Evolutionary conservation across 352 stramenopile species (phyloP).

Genomic region (Thalassiosira livingstoniorum): DNA sequence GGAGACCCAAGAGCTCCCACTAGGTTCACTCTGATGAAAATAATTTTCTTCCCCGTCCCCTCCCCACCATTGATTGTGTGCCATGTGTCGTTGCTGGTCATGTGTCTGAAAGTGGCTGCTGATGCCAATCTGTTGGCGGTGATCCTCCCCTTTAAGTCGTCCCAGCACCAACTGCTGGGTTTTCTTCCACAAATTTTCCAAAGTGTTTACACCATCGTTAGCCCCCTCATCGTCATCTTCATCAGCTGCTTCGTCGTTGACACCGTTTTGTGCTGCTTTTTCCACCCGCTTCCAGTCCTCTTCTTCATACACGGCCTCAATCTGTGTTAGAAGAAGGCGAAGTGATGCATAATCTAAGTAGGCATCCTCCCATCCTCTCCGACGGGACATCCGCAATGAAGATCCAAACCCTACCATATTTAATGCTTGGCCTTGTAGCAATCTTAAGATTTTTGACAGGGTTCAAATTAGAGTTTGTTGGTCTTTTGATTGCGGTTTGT

Average conservation of each 20-base stretch:
- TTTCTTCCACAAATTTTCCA: constrained; percentile 7
- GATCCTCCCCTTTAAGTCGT: background rate
- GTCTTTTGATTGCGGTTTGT: no score
- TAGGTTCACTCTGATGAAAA: background rate
- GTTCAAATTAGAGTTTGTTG: no score
- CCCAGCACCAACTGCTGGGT: background rate
- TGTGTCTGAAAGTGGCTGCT: background rate
- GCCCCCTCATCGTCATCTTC: constrained; percentile 10
- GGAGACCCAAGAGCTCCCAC: background rate
- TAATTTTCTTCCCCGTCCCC: no score
- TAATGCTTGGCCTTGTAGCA: no score
- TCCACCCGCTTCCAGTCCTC: constrained; percentile 48
- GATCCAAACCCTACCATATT: constrained; percentile 83
- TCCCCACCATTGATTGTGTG: no score
- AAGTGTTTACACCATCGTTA: constrained; percentile 1
- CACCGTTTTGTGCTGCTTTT: background rate
- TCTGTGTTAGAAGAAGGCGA: constrained; percentile 77
- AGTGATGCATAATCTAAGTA: constrained; percentile 85
- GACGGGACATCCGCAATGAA: constrained; percentile 74
- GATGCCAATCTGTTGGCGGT: background rate
- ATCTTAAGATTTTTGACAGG: no score
- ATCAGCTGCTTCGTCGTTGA: background rate
- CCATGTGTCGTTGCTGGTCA: background rate
- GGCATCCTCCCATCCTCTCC: constrained; percentile 77
- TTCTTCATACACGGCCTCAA: constrained; percentile 84